phyloP scores from a whole-genome alignment of 2,329 filamentous ascomycete species.

The Claviceps maximensis region DNA sequence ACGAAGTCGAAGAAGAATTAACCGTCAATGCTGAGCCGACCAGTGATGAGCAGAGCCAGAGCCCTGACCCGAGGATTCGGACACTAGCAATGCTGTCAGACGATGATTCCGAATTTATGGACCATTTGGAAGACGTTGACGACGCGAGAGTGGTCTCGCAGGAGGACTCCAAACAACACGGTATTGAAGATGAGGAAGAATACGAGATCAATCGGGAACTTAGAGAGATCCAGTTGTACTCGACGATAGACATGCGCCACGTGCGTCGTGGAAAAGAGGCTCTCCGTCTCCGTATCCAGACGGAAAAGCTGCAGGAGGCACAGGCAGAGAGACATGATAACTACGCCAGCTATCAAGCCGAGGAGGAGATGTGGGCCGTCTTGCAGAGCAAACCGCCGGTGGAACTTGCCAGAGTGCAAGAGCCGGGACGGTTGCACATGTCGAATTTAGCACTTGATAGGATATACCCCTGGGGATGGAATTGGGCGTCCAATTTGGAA shows the following conservation, averaged over 20 bases:
- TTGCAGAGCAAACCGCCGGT: conserved; percentile 26
- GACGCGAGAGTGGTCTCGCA: conserved; percentile 7
- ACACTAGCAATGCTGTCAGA: neutral
- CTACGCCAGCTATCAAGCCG: conserved; percentile 26
- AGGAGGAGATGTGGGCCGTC: conserved; percentile 32
- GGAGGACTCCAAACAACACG: conserved; percentile 2
- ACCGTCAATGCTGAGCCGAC: neutral
- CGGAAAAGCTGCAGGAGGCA: conserved; percentile 29
- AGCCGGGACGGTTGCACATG: conserved; percentile 15
- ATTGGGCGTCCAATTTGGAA: conserved; percentile 26
- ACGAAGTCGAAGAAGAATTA: conserved; percentile 30
- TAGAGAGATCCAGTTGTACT: conserved; percentile 29
- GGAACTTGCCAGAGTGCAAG: conserved; percentile 18
- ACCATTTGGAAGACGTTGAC: conserved; percentile 9
- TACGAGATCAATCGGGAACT: conserved; percentile 22
- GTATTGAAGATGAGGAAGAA: conserved; percentile 16
- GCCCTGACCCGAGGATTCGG: neutral
- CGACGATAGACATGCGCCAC: conserved; percentile 26
- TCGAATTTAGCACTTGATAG: conserved; percentile 21
- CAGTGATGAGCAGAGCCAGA: neutral
- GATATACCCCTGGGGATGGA: conserved; percentile 21
- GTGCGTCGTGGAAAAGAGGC: conserved; percentile 22
- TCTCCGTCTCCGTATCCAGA: conserved; percentile 24
- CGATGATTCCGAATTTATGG: neutral
- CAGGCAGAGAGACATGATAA: conserved; percentile 31